A percentile compares a stretch with the other conserved stretches of the same genome.
phyloP scores from a whole-genome alignment of 2,329 filamentous ascomycete genomes.

The Pseudocercospora fuligena region DNA sequence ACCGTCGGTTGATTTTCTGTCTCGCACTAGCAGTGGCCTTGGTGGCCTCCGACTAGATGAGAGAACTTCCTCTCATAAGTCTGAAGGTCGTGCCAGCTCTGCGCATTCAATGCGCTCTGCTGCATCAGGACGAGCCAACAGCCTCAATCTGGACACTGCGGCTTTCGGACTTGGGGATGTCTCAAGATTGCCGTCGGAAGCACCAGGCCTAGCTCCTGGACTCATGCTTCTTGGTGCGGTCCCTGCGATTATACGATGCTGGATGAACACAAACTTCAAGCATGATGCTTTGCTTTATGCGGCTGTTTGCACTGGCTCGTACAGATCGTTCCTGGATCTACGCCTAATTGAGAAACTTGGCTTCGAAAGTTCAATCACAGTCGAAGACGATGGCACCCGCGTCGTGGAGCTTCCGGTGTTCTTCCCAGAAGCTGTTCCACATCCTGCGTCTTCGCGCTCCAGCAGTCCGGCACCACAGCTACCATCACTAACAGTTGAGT shows the following conservation, averaged over 20 bases:
- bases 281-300: conserved; percentile 89
- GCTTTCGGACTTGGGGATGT: conserved; percentile 67
- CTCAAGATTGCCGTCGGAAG: conserved; percentile 71
- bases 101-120: conserved; percentile 78
- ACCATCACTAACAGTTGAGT: conserved; percentile 78
- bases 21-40: conserved; percentile 70
- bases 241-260: conserved; percentile 93
- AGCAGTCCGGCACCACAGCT: conserved; percentile 76
- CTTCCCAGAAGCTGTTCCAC: conserved; percentile 86
- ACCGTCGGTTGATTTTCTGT: conserved; percentile 80
- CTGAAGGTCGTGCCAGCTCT: conserved; percentile 91
- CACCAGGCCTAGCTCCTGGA: conserved; percentile 77
- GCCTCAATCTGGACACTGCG: conserved; percentile 81
- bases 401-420: conserved; percentile 81
- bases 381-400: conserved; percentile 60
- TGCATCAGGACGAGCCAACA: conserved; percentile 81
- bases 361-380: conserved; percentile 60
- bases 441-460: conserved; percentile 74
- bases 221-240: conserved; percentile 86
- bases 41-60: conserved; percentile 83
- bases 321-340: conserved; percentile 80
- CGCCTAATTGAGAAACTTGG: conserved; percentile 76
- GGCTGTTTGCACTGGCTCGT: conserved; percentile 88
- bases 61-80: conserved; percentile 90
- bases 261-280: conserved; percentile 88